A percentile compares a stretch with the other conserved stretches of the same genome.
Evolutionary conservation across 805 yeast species (phyloP).

Genomic region (Wickerhamomyces rabaulensis): DNA sequence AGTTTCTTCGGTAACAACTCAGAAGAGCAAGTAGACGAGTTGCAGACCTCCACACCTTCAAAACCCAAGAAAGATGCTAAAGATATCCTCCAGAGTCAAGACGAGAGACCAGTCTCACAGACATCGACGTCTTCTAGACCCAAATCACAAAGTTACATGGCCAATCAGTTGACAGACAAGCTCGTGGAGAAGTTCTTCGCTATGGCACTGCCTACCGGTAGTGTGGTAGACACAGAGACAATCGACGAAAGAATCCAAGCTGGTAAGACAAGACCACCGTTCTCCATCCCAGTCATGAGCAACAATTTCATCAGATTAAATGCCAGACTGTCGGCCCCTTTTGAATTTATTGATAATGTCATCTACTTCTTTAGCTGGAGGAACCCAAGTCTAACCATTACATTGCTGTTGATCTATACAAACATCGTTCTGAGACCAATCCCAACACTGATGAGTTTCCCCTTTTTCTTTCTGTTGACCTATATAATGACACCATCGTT

Average conservation of each 20-base stretch:
- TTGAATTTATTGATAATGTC: slow-evolving; percentile 53
- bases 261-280: slow-evolving; percentile 60
- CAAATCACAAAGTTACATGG: background rate
- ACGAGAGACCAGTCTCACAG: background rate
- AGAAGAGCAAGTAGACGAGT: background rate
- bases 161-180: slow-evolving; percentile 49
- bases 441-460: slow-evolving; percentile 43
- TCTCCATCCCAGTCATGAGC: slow-evolving; percentile 67
- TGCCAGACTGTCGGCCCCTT: slow-evolving; percentile 57
- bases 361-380: slow-evolving; percentile 59
- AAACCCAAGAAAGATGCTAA: slow-evolving; percentile 5
- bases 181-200: slow-evolving; percentile 65
- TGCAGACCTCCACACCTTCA: background rate
- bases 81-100: background rate
- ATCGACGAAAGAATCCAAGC: slow-evolving; percentile 51
- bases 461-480: slow-evolving; percentile 39
- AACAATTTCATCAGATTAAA: slow-evolving; percentile 59
- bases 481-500: slow-evolving; percentile 67
- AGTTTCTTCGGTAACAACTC: slow-evolving; percentile 7
- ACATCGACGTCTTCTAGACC: background rate
- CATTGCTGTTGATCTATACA: slow-evolving; percentile 45
- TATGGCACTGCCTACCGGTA: slow-evolving; percentile 66
- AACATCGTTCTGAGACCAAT: slow-evolving; percentile 58
- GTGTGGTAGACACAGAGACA: slow-evolving; percentile 38
- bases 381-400: slow-evolving; percentile 55